These are phyloP conservation scores for Fusarium incarnatum DNA, from an alignment of 2,329 filamentous ascomycete genomes.

Conservation along the genomic window DNA sequence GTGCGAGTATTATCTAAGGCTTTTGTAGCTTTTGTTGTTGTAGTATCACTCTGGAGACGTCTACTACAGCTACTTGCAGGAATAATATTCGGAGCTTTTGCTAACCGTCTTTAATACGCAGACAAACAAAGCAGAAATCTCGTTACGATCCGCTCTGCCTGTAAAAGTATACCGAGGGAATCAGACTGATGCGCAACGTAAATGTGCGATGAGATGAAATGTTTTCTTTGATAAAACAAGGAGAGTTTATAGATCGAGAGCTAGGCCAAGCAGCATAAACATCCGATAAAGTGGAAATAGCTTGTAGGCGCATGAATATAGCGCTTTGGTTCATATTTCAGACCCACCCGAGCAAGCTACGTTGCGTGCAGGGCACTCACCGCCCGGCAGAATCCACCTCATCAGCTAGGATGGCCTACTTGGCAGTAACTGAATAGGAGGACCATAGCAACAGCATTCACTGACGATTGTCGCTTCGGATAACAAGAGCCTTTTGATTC, in stretches of 20 bases:
- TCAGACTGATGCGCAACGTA: constrained; percentile 33
- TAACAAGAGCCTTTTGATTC: constrained; percentile 10
- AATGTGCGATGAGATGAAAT: constrained; percentile 37
- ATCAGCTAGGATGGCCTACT: constrained; percentile 45
- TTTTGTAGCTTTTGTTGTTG: constrained; percentile 41
- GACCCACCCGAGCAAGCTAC: constrained; percentile 20
- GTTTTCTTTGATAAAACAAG: constrained; percentile 42
- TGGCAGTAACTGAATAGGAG: constrained; percentile 48
- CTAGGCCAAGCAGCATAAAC: constrained; percentile 42
- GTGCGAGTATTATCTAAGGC: constrained; percentile 37
- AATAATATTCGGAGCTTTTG: constrained; percentile 37
- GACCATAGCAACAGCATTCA: constrained; percentile 37
- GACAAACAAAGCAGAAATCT: constrained; percentile 15
- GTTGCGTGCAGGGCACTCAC: constrained; percentile 39
- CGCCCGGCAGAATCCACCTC: constrained; percentile 54
- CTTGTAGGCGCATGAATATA: constrained; percentile 44
- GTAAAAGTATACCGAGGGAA: constrained; percentile 28
- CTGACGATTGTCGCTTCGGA: constrained; percentile 28
- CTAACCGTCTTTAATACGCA: constrained; percentile 23
- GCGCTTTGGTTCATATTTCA: constrained; percentile 37
- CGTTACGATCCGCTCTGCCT: constrained; percentile 13
- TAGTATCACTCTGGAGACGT: constrained; percentile 45
- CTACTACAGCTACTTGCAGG: constrained; percentile 48
- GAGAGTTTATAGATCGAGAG: constrained; percentile 40
- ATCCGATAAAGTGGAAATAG: constrained; percentile 34